A percentile compares a stretch with the other conserved stretches of the same genome.
These are phyloP conservation scores for Lactarius quietus DNA, from an alignment of 768 basidiomycete genomes.

Conservation along the genomic window DNA sequence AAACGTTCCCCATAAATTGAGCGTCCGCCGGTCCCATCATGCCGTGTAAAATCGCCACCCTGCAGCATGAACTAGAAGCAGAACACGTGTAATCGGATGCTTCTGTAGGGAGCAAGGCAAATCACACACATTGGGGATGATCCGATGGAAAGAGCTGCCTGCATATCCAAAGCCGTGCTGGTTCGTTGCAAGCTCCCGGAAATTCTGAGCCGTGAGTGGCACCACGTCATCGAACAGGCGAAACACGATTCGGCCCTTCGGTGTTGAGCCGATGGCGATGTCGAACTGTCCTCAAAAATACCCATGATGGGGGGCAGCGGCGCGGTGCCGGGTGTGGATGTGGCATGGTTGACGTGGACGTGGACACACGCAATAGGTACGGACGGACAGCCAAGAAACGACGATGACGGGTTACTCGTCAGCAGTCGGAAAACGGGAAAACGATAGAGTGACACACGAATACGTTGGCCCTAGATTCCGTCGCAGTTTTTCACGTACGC, in stretches of 20 bases:
- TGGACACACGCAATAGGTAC: not conserved
- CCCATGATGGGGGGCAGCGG: too few relatives aligned
- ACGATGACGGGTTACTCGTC: not conserved
- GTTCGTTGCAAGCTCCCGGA: constrained; percentile 72
- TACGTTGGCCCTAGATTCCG: constrained; percentile 30
- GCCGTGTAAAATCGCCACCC: constrained; percentile 39
- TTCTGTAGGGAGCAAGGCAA: too few relatives aligned
- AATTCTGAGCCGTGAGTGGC: constrained; percentile 79
- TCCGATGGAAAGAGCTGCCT: constrained; percentile 61
- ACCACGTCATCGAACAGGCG: constrained; percentile 78
- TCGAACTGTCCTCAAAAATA: constrained; percentile 48
- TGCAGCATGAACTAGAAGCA: constrained; percentile 37
- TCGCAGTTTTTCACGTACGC: not conserved
- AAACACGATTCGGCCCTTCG: constrained; percentile 73
- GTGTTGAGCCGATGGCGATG: constrained; percentile 53
- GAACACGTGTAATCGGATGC: not conserved
- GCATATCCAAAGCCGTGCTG: constrained; percentile 70
- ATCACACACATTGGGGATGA: constrained; percentile 38
- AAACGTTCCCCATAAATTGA: constrained; percentile 40
- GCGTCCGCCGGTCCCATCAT: constrained; percentile 38
- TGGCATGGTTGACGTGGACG: not conserved
- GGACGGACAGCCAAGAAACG: not conserved
- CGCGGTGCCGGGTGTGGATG: not conserved
- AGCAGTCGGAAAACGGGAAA: not conserved
- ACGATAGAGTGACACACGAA: constrained; percentile 20